These are phyloP conservation scores for Houttuynia cordata DNA, from an alignment of 164 flowering plant species.

Conservation along the genomic window DNA sequence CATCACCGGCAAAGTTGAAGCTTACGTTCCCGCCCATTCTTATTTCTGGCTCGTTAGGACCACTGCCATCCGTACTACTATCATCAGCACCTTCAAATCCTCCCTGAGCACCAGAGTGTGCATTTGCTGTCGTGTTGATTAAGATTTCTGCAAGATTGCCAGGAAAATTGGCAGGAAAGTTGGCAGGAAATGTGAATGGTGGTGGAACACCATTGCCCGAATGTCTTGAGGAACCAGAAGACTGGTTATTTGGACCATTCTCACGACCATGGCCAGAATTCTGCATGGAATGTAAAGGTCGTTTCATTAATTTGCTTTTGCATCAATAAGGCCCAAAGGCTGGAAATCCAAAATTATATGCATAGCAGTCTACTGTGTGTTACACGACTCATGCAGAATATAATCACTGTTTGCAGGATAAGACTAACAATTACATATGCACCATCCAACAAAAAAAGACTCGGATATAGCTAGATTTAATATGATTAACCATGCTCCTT, in stretches of 20 bases:
- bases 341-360: too few species aligned
- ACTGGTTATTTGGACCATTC: constrained; percentile 22
- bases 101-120: constrained; percentile 15
- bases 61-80: not conserved
- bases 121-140: constrained; percentile 35
- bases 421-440: too few species aligned
- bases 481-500: not conserved
- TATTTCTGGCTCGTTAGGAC: constrained; percentile 31
- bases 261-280: constrained; percentile 17
- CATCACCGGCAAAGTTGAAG: constrained; percentile 38
- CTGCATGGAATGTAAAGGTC: constrained; percentile 15
- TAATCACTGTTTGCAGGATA: too few species aligned
- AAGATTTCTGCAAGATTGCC: constrained; percentile 38
- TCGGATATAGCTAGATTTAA: not conserved
- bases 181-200: constrained; percentile 32
- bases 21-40: constrained; percentile 41
- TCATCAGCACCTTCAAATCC: not conserved
- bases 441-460: not conserved
- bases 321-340: too few species aligned
- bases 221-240: constrained; percentile 26
- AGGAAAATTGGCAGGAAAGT: constrained; percentile 42
- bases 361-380: too few species aligned
- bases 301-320: too few species aligned
- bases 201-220: constrained; percentile 18
- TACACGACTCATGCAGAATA: too few species aligned